Evolutionary conservation across 1,284 basidiomycete genomes (phyloP), one percentile per base, ranked within the genome.

Genomic region (Ganoderma multipileum): DNA sequence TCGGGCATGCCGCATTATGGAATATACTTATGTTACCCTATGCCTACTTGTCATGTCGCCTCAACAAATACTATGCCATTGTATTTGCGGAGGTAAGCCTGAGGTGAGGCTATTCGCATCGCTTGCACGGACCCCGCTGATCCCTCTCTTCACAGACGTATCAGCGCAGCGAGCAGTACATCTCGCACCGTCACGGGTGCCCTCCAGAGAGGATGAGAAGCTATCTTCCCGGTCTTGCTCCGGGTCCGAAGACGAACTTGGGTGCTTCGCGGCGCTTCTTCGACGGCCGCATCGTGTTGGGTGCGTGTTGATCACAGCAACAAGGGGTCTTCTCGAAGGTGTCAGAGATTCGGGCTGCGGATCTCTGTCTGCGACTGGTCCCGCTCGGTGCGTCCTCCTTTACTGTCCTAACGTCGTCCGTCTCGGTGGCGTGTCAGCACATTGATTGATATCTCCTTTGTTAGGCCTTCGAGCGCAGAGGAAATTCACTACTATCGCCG

Each of bases 1-100:
- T 58, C 55, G 55, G 55, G 20, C 55, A 58, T 58, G 55, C 33
- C 55, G 33, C 20, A 20, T 33, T 58, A 58, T 58, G 55, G 18
- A 38, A 58, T 58, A 55, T 20, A 55, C 30, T 55, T 55, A 55
- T 55, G 28, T 23, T 33, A 6, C 28, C 28, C 20, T 26, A 47
- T 23, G 12, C 33, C 18, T 55, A 12, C 23, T 33, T 55, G 28
- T 33, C 52, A 18, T 33, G 52, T 28, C 33, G 5, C 20, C 52
- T 28, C 30, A 20, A n/a, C n/a, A n/a, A n/a, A n/a, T n/a, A n/a
- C n/a, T 26, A 50, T 20, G 8, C 1, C 23, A 4, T 50, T 50
- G 23, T 26, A 2, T 50, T 26, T 23, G n/a, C 2, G 36, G 33
- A 14, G 55, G 20, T 58, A 55, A 55, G 28, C 54, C 33, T n/a